A percentile compares a stretch with the other conserved stretches of the same genome.
phyloP scores from a whole-genome alignment of 1,284 basidiomycete genomes.

The Thecaphora thlaspeos region DNA sequence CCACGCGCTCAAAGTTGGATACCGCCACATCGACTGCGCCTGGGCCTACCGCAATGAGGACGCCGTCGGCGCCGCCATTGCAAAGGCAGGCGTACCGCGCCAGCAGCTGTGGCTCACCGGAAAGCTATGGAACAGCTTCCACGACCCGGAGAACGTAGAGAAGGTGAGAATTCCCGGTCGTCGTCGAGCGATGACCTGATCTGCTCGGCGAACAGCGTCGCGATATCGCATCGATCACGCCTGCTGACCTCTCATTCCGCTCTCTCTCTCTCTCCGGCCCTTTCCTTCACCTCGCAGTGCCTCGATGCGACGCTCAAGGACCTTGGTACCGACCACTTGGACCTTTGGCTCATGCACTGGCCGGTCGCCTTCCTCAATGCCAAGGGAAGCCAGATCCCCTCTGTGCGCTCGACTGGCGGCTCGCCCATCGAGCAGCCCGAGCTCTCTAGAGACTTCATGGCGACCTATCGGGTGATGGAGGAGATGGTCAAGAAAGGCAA shows the following conservation, averaged over 20 bases:
- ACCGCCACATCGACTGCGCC: constrained; percentile 47
- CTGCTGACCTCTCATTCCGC: neutral
- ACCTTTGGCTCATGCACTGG: constrained; percentile 82
- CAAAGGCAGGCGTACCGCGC: constrained; percentile 70
- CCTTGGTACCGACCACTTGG: constrained; percentile 73
- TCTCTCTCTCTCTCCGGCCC: neutral
- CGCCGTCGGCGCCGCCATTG: constrained; percentile 77
- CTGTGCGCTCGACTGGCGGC: constrained; percentile 39
- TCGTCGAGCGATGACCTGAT: too few relatives aligned
- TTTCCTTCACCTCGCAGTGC: constrained; percentile 56
- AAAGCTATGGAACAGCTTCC: constrained; percentile 75
- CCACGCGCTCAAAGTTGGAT: constrained; percentile 47
- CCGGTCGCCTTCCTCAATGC: constrained; percentile 49
- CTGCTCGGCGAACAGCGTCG: neutral
- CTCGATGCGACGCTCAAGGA: constrained; percentile 70
- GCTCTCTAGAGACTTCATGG: constrained; percentile 41
- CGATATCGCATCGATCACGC: neutral
- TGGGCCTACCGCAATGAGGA: constrained; percentile 69
- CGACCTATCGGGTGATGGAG: constrained; percentile 50
- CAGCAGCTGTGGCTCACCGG: constrained; percentile 79
- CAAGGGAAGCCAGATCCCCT: constrained; percentile 37
- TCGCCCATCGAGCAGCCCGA: constrained; percentile 71
- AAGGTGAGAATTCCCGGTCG: too few relatives aligned
- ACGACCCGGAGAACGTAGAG: constrained; percentile 60
- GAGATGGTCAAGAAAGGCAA: constrained; percentile 54